Evolutionary conservation across 1,284 basidiomycete genomes (phyloP).

Genomic region (Amylostereum areolatum): DNA sequence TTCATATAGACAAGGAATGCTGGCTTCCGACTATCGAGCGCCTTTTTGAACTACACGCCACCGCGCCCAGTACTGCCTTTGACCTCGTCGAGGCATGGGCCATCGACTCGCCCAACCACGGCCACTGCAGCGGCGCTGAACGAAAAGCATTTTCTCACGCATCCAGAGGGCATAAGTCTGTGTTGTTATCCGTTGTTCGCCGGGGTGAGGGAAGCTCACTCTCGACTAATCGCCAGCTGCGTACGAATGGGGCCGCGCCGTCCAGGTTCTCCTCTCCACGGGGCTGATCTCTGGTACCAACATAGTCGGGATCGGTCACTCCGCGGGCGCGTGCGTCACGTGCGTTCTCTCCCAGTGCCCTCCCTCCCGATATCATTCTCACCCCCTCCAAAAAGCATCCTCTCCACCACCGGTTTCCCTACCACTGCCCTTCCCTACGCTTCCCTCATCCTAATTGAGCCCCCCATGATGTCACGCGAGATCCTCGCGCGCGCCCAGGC

Average conservation of each 20-base stretch:
- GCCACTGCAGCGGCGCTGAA: constrained; percentile 5
- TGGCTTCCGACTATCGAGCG: constrained; percentile 15
- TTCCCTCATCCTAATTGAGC: not conserved
- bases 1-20: constrained; percentile 25
- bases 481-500: not conserved
- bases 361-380: not conserved
- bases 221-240: not conserved
- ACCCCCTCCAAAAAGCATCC: not conserved
- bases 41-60: constrained; percentile 8
- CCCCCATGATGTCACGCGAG: not conserved
- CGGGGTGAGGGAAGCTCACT: too few species aligned
- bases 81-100: constrained; percentile 11
- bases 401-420: not conserved
- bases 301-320: constrained; percentile 8
- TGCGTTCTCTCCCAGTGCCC: not conserved
- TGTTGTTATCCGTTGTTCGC: too few species aligned
- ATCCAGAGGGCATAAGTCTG: not conserved
- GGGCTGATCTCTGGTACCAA: constrained; percentile 4
- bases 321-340: constrained; percentile 4
- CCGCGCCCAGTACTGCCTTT: not conserved
- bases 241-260: not conserved
- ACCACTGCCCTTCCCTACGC: not conserved
- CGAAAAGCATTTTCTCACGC: not conserved
- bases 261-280: constrained; percentile 4
- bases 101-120: constrained; percentile 10